Evolutionary conservation across 108 stramenopile species (phyloP), one percentile per base, ranked within the genome.

Genomic region (Nitzschia putrida): DNA sequence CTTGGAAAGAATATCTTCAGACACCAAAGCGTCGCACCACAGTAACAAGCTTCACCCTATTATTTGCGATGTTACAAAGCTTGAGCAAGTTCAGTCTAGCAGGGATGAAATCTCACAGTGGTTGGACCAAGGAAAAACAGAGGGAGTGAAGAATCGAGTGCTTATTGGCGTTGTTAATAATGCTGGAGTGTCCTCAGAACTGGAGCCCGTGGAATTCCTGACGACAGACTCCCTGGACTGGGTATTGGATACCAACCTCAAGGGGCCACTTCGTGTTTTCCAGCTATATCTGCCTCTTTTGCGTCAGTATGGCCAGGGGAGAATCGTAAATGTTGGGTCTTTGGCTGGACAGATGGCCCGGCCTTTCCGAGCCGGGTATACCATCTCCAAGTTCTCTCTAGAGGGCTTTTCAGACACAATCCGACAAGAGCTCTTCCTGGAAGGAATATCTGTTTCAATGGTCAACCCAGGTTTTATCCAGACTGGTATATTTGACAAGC

Each of bases 121-220:
- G 47, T 49, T 49, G 47, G 29, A 34, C 4, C 29, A 34, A 34
- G 47, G 47, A 3, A 16, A 49, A 49, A 6, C 14, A 18, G 47
- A 18, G n/a, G 6, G 18, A 18, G 18, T 18, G 47, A 49, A 49
- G 47, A 2, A 2, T 49, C 47, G 47, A 18, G 6, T 49, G 18
- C 47, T 49, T 2, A 18, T 49, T 18, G 47, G 47, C 2, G 18
- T 49, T 6, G 47, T 49, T 3, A 49, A 49, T 5, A 49, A 49
- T 49, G 47, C 47, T 49, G 47, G 47, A 18, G 47, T 49, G n/a
- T 49, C 47, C 14, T 49, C 47, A 18, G 47, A 49, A 49, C 47
- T 49, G n/a, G 47, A 49, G 47, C 47, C 47, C 2, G 18, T 49
- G 6, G 47, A 49, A 49, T 49, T 18, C 6, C 6, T 49, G 47